Evolutionary conservation across 805 yeast genomes (phyloP).

Genomic region (Candida sithepensis): DNA sequence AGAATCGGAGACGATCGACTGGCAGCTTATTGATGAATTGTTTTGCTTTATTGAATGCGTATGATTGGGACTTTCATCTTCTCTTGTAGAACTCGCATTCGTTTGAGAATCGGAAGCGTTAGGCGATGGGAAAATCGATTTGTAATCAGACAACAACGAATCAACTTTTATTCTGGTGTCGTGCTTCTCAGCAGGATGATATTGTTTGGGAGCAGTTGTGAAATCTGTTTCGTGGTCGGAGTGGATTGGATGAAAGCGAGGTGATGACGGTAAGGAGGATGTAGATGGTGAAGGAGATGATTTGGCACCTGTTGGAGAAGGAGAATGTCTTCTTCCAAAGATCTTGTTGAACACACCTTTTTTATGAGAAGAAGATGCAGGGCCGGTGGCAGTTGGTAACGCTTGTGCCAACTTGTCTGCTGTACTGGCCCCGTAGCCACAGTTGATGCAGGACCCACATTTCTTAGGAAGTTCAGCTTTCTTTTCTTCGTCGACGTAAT

Average conservation of each 20-base stretch:
- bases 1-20: background rate
- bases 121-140: conserved; percentile 27
- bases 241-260: conserved; percentile 1
- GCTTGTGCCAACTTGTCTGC: background rate
- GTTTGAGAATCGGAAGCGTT: background rate
- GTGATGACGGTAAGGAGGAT: conserved; percentile 3
- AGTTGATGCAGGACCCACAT: conserved; percentile 27
- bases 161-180: conserved; percentile 13
- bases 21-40: background rate
- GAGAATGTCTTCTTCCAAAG: conserved; percentile 10
- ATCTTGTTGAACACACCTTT: conserved; percentile 12
- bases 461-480: conserved; percentile 9
- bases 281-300: too few relatives aligned
- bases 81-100: background rate
- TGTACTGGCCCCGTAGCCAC: conserved; percentile 23
- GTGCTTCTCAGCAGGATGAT: background rate
- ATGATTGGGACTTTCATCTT: background rate
- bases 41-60: background rate
- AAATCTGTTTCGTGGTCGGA: conserved; percentile 3
- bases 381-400: background rate
- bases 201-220: background rate
- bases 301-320: background rate
- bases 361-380: conserved; percentile 1
- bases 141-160: conserved; percentile 19
- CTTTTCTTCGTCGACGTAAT: conserved; percentile 2